Conservation (phyloP, 1,139 yeast species). For the Blastobotrys illinoisensis region DNA sequence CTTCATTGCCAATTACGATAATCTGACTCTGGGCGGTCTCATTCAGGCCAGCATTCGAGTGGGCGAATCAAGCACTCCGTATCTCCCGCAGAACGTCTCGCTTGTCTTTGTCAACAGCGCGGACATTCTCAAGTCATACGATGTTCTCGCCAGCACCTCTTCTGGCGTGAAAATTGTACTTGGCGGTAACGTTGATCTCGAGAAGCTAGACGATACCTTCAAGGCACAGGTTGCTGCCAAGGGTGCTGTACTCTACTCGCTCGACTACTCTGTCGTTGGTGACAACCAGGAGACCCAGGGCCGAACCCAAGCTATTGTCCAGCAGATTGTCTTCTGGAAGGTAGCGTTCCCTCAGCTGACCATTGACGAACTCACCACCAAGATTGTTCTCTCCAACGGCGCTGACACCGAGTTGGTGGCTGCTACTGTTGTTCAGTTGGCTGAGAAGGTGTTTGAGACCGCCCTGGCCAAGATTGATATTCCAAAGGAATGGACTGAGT, state of each 20-base stretch:
- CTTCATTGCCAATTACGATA: slow-evolving; percentile 65
- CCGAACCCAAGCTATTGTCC: slow-evolving; percentile 65
- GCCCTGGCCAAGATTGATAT: slow-evolving; percentile 34
- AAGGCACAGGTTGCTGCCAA: slow-evolving; percentile 52
- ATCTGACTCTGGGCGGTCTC: slow-evolving; percentile 65
- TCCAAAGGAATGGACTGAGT: slow-evolving; percentile 23
- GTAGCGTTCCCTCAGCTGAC: slow-evolving; percentile 57
- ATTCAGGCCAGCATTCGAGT: slow-evolving; percentile 69
- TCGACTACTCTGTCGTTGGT: slow-evolving; percentile 27
- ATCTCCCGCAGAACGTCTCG: slow-evolving; percentile 47
- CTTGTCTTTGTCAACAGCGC: slow-evolving; percentile 59
- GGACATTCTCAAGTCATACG: slow-evolving; percentile 48
- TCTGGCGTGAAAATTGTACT: slow-evolving; percentile 54
- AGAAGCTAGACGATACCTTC: slow-evolving; percentile 46
- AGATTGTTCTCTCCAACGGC: slow-evolving; percentile 75
- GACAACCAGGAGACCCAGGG: slow-evolving; percentile 60
- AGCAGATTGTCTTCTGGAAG: slow-evolving; percentile 79
- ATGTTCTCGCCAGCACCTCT: slow-evolving; percentile 56
- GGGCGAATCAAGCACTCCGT: slow-evolving; percentile 20
- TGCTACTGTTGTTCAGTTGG: slow-evolving; percentile 68
- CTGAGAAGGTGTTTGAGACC: slow-evolving; percentile 31
- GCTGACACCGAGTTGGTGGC: slow-evolving; percentile 78
- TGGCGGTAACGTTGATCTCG: slow-evolving; percentile 39
- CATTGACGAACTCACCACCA: slow-evolving; percentile 63
- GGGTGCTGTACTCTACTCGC: slow-evolving; percentile 43